A percentile compares a stretch with the other conserved stretches of the same genome.
phyloP scores from a whole-genome alignment of 306 rosid genomes.

The Trichosanthes truncata region DNA sequence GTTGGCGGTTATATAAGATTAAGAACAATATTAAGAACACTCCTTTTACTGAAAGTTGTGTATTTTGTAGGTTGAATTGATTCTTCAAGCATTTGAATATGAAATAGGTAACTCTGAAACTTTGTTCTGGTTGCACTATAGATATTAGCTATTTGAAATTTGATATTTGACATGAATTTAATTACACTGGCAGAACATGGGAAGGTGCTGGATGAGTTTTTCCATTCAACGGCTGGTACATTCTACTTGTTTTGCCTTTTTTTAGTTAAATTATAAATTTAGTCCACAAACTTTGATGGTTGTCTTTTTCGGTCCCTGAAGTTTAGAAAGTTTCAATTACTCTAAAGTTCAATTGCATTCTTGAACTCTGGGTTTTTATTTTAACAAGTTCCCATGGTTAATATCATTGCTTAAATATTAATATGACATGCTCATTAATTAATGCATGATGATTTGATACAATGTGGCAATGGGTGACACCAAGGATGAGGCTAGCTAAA shows the following conservation, averaged over 20 bases:
- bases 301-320: background rate
- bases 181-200: constrained; percentile 58
- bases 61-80: constrained; percentile 75
- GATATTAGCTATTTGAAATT: background rate
- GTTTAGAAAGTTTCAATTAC: background rate
- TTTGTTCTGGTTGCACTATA: background rate
- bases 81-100: constrained; percentile 88
- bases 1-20: background rate
- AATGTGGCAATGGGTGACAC: background rate
- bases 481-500: background rate
- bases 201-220: constrained; percentile 81
- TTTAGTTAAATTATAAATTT: background rate
- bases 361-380: background rate
- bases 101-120: constrained; percentile 47
- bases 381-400: background rate
- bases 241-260: background rate
- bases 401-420: background rate
- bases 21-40: background rate
- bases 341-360: too few species aligned
- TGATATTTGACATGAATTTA: background rate
- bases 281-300: background rate
- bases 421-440: background rate
- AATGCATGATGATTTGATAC: background rate
- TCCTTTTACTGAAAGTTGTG: background rate
- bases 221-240: constrained; percentile 81